Conservation (phyloP, 2,329 filamentous ascomycete species). For the Fusarium agapanthi region DNA sequence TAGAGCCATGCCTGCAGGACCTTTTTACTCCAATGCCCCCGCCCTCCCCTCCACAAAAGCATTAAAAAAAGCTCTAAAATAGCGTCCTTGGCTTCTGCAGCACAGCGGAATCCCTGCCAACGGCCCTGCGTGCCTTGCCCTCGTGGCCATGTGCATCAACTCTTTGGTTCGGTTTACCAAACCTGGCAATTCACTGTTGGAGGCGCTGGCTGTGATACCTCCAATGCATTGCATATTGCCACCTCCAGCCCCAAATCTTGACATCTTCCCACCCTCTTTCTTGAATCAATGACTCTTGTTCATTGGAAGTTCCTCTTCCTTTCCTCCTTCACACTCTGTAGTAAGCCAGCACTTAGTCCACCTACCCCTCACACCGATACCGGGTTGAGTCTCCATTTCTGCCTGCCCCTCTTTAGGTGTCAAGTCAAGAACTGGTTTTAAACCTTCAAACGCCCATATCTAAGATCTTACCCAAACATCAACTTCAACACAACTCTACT, state of each 20-base stretch:
- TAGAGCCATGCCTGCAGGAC: not conserved
- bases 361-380: constrained; percentile 28
- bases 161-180: constrained; percentile 2
- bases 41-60: constrained; percentile 12
- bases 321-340: not conserved
- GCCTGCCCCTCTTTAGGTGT: constrained; percentile 32
- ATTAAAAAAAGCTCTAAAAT: constrained; percentile 10
- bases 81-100: constrained; percentile 13
- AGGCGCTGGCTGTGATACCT: not conserved
- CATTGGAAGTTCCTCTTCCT: constrained; percentile 1
- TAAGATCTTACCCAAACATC: constrained; percentile 8
- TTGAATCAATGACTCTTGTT: constrained; percentile 19
- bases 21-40: constrained; percentile 6
- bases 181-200: not conserved
- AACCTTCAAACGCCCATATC: constrained; percentile 9
- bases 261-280: constrained; percentile 29
- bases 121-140: constrained; percentile 27
- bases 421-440: constrained; percentile 24
- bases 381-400: constrained; percentile 32
- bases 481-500: not conserved
- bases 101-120: constrained; percentile 22
- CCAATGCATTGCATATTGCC: constrained; percentile 18
- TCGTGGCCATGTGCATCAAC: constrained; percentile 25
- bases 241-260: constrained; percentile 24
- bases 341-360: not conserved